phyloP scores from a whole-genome alignment of 768 basidiomycete species.

The Paxillus rubicundulus region DNA sequence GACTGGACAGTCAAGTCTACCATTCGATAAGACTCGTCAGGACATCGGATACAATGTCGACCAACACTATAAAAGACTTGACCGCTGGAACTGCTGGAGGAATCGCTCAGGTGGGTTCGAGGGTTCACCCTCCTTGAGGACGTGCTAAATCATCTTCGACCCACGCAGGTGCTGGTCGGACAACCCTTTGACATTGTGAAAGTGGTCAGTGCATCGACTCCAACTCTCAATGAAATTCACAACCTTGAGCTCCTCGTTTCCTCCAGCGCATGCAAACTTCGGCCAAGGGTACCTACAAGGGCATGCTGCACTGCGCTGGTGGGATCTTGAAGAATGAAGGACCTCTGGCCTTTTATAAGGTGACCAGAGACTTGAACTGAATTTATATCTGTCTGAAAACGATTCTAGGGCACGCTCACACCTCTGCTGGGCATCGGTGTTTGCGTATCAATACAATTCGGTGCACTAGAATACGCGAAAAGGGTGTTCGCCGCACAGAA shows the following conservation, averaged over 20 bases:
- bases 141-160: slow-evolving; percentile 6
- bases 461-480: slow-evolving; percentile 82
- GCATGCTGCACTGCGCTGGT: slow-evolving; percentile 88
- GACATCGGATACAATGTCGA: slow-evolving; percentile 24
- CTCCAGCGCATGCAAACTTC: slow-evolving; percentile 91
- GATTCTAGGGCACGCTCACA: slow-evolving; percentile 75
- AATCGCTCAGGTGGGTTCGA: slow-evolving; percentile 66
- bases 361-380: slow-evolving; percentile 23
- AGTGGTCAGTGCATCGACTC: slow-evolving; percentile 60
- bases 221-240: background rate
- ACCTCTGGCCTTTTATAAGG: slow-evolving; percentile 95
- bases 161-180: slow-evolving; percentile 73
- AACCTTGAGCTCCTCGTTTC: slow-evolving; percentile 11
- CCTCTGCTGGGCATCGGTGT: slow-evolving; percentile 90
- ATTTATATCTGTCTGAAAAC: slow-evolving; percentile 1
- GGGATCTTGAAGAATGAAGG: slow-evolving; percentile 90
- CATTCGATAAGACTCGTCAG: background rate
- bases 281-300: slow-evolving; percentile 82
- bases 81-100: slow-evolving; percentile 90
- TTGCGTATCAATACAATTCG: slow-evolving; percentile 97
- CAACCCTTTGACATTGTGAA: slow-evolving; percentile 98
- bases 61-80: slow-evolving; percentile 79
- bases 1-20: background rate
- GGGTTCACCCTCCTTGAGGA: background rate
- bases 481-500: slow-evolving; percentile 72